A percentile compares a stretch with the other conserved stretches of the same genome.
These are phyloP conservation scores for Hypomontagnella monticulosa DNA, from an alignment of 495 filamentous ascomycete species.

Conservation along the genomic window DNA sequence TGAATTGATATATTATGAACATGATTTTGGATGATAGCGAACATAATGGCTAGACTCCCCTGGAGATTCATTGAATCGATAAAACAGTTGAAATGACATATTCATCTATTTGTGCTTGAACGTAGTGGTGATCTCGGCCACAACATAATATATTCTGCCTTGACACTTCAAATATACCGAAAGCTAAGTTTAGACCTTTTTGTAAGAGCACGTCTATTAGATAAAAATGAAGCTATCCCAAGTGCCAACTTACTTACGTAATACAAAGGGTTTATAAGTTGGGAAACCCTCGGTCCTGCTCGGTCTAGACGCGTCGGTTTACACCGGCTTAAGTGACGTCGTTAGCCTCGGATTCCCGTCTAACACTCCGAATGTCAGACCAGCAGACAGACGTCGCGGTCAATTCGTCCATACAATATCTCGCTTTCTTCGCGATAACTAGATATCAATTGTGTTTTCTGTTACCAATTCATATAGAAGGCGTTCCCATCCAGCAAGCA, in stretches of 20 bases:
- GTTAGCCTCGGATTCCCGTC: constrained; percentile 41
- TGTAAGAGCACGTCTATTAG: too few relatives aligned
- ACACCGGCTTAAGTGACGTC: constrained; percentile 47
- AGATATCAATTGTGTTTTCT: constrained; percentile 9
- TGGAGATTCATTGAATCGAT: too few relatives aligned
- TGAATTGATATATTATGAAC: too few relatives aligned
- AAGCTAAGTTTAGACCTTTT: too few relatives aligned
- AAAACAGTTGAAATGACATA: too few relatives aligned
- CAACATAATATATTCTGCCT: too few relatives aligned
- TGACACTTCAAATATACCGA: too few relatives aligned
- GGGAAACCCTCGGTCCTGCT: constrained; percentile 14
- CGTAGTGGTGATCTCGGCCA: too few relatives aligned
- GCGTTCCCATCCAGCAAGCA: constrained; percentile 26
- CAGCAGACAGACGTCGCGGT: background rate
- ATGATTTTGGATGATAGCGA: too few relatives aligned
- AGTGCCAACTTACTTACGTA: constrained; percentile 11
- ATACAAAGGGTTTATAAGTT: constrained; percentile 5
- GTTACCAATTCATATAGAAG: constrained; percentile 6
- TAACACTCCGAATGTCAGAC: constrained; percentile 25
- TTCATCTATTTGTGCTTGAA: too few relatives aligned
- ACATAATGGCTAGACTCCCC: too few relatives aligned
- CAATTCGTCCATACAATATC: constrained; percentile 6
- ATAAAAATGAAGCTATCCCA: too few relatives aligned
- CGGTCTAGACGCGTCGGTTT: constrained; percentile 41
- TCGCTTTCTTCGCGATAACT: background rate